Base-by-base conservation (phyloP, 208 protist genomes). In the Leishmania tropica region DNA sequence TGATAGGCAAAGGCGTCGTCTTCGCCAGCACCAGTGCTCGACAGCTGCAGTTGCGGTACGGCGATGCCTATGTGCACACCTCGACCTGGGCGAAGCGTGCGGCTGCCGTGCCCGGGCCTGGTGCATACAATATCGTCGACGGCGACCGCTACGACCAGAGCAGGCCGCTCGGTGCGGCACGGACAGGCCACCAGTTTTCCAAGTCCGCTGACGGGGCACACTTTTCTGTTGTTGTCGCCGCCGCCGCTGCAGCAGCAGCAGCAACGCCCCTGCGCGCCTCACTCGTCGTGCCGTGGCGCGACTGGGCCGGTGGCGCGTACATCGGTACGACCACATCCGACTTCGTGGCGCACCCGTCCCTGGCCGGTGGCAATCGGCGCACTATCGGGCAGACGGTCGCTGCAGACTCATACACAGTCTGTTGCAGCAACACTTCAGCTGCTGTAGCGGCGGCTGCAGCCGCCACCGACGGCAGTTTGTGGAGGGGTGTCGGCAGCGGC, bases 41-140 rank as follows among this genome's bases (percentile, higher is more conserved):
- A 10, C 82, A 85, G 74, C 71, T 85, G 8, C 82, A 85, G 72
- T 78, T 85, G 62, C 78, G 79, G 31, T 81, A 75, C 65, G 82
- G 82, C 1, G 31, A 67, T 1, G 35, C 72, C 10, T 85, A 71
- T 58, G 77, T 81, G 73, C 82, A 64, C n/a, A 70, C 42, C 62
- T 37, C 84, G 5, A 81, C 75, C 56, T 83, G 78, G 79, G 78
- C 65, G 47, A 80, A 70, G 72, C 79, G 71, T 2, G 79, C 62
- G n/a, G 78, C 81, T 5, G 80, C 82, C 8, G 47, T 85, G 64
- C 86, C 86, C 0, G 86, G 86, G 21, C 86, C 86, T 19, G 86
- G 86, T n/a, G 80, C 82, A 24, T 89, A 89, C 77, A 83, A 84
- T 71, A 48, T 84, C 76, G 42, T 84, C 35, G 79, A 79, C 76